Percentiles rank a stretch among this genome's conserved stretches.
Conservation (phyloP, 306 rosid species). For the Alnus rubra region DNA sequence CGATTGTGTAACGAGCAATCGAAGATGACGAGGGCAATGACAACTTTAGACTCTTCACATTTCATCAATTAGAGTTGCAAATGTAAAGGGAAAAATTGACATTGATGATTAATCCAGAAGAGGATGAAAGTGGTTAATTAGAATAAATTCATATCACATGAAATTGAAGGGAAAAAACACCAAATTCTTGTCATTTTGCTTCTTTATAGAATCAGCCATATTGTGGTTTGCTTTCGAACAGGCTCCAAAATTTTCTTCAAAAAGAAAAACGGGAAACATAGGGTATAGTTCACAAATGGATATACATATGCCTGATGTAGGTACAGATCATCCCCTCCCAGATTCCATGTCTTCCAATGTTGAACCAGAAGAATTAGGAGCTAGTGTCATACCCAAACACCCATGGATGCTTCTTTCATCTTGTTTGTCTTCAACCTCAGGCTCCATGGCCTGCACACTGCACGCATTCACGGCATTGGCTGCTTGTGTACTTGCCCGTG, state of each 20-base stretch:
- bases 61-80: no score
- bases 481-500: conserved; percentile 26
- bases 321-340: conserved; percentile 41
- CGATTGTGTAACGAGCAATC: no score
- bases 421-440: conserved; percentile 33
- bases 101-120: no score
- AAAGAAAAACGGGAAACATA: background rate
- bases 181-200: no score
- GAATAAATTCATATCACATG: no score
- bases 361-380: conserved; percentile 35
- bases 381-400: conserved; percentile 45
- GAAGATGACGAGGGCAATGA: no score
- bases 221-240: no score
- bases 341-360: conserved; percentile 58
- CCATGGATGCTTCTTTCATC: conserved; percentile 45
- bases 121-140: no score
- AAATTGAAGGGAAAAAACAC: no score
- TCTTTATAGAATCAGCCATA: no score
- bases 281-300: background rate
- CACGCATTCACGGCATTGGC: conserved; percentile 28
- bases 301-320: background rate
- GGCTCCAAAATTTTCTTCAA: background rate
- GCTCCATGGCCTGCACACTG: conserved; percentile 28
- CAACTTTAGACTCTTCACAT: no score
- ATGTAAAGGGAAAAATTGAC: no score